Evolutionary conservation across 768 basidiomycete species (phyloP), one percentile per base, ranked within the genome.

Genomic region (Pleurotus djamor): DNA sequence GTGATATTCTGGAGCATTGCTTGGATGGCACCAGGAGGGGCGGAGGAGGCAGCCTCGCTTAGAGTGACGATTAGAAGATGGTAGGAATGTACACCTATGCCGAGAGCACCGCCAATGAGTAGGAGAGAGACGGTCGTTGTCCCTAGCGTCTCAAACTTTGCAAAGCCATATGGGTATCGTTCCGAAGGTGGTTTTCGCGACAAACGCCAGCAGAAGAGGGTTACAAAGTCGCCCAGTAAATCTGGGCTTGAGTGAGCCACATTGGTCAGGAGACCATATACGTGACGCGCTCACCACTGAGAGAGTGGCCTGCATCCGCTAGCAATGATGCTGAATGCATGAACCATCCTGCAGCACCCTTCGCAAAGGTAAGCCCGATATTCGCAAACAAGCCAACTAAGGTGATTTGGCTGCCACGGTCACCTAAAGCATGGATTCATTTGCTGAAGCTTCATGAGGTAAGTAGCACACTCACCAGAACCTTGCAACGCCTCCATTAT

Each of bases 81-180:
- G 65, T 91, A 94, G 2, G 94, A 95, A 76, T 98, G 96, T 64
- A 96, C 82, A 8, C 94, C 94, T 55, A 95, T 90, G 57, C 90
- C 92, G 14, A 91, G 77, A 2, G 91, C 89, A 58, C 92, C 92
- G 4, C 87, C 88, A 58, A 94, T 85, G 60, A 99, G 83, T 35
- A 98, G 82, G 51, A 97, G 74, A 1, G 94, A 92, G 49, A 97
- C 89, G 38, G 90, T 85, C 2, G 92, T 85, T n/a, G 96, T 96
- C 49, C 96, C 96, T 21, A 98, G 78, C 4, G 94, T 95, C 73
- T 99, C 96, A 64, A 94, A 96, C 73, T 98, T 98, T 63, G 90
- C 90, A 66, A 92, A 91, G 13, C 94, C 92, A 62, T 88, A 95
- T 1, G 94, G 94, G 70, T 94, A 98, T 63, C 73, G 76, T 62